Percentiles rank a stretch among this genome's conserved stretches.
phyloP scores from a whole-genome alignment of 148 eudicot species.

The Hydrangea macrophylla region DNA sequence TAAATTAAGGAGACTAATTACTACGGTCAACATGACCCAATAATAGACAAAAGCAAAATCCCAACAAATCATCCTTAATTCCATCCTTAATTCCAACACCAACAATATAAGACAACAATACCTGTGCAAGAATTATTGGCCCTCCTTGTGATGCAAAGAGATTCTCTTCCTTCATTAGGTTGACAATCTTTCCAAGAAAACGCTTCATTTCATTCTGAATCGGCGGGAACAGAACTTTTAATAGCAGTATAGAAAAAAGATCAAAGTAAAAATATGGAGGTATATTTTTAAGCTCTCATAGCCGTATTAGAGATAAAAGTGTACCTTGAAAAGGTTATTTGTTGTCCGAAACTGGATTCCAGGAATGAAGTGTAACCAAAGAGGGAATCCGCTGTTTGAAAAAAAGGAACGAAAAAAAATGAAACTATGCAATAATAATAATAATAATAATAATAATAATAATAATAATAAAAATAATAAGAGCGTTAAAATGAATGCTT shows the following conservation, averaged over 20 bases:
- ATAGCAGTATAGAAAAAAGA: not conserved
- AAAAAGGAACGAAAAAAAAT: not conserved
- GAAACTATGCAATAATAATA: not conserved
- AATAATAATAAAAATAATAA: not conserved
- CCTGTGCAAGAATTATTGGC: constrained; percentile 51
- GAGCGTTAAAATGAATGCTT: not conserved
- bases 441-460: not conserved
- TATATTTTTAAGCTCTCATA: not conserved
- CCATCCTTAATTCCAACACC: no score
- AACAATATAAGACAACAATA: constrained; percentile 10
- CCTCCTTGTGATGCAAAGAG: constrained; percentile 62
- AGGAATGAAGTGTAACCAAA: constrained; percentile 52
- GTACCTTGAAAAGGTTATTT: constrained; percentile 41
- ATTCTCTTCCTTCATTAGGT: constrained; percentile 45
- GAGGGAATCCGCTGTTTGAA: constrained; percentile 44
- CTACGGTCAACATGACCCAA: no score
- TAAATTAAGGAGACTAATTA: no score
- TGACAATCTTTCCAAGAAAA: constrained; percentile 40
- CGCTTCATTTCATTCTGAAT: constrained; percentile 47
- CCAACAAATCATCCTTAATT: no score
- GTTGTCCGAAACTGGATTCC: constrained; percentile 48
- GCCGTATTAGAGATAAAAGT: not conserved
- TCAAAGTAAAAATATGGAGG: not conserved
- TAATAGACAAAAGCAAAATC: no score
- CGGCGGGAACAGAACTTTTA: not conserved